Conservation (phyloP, 2,329 filamentous ascomycete genomes). For the Malbranchea zuffiana region DNA sequence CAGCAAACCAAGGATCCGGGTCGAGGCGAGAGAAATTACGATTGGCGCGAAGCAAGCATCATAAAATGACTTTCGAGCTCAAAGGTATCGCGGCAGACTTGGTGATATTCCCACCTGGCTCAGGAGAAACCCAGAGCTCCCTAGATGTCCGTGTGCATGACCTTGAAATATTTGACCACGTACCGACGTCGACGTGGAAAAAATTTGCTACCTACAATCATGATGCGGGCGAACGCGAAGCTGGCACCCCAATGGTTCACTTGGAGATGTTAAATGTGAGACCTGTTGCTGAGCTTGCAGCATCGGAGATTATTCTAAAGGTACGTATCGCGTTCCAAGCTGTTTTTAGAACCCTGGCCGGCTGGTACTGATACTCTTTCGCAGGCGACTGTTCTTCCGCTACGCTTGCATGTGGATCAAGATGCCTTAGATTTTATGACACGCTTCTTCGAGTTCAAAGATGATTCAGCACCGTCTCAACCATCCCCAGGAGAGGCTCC, state of each 20-base stretch:
- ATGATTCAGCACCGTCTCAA: conserved; percentile 44
- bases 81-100: conserved; percentile 74
- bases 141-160: conserved; percentile 72
- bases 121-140: conserved; percentile 75
- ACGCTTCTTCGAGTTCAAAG: conserved; percentile 96
- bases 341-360: neutral
- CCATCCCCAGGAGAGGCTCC: conserved; percentile 59
- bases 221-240: conserved; percentile 75
- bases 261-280: conserved; percentile 80
- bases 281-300: conserved; percentile 70
- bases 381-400: conserved; percentile 60
- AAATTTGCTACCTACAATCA: conserved; percentile 94
- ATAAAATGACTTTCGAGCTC: conserved; percentile 93
- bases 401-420: conserved; percentile 90
- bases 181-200: conserved; percentile 93
- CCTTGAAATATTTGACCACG: conserved; percentile 84
- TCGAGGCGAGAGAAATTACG: conserved; percentile 51
- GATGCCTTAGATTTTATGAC: conserved; percentile 95
- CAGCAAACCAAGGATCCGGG: conserved; percentile 25
- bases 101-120: conserved; percentile 63
- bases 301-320: conserved; percentile 78
- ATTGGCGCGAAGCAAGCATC: conserved; percentile 72
- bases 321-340: conserved; percentile 28
- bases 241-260: conserved; percentile 79
- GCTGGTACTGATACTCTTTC: conserved; percentile 14